Percentiles rank a stretch among this genome's conserved stretches.
phyloP scores from a whole-genome alignment of 345 rosid genomes.

The Corchorus capsularis region DNA sequence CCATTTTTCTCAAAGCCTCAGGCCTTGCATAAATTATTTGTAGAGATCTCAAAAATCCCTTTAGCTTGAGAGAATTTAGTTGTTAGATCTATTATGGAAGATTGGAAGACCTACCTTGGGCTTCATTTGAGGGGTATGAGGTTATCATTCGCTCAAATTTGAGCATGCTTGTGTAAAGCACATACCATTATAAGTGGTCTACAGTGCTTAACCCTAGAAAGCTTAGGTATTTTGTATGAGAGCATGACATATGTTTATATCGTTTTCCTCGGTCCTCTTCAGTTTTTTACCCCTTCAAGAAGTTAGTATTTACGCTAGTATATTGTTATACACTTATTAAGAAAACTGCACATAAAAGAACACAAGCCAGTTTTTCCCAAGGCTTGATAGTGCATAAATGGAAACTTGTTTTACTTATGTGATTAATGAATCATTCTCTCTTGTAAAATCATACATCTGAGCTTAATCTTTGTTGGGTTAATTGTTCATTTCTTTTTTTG shows the following conservation, averaged over 20 bases:
- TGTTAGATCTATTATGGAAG: not conserved
- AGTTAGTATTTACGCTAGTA: constrained; percentile 23
- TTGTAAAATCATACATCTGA: constrained; percentile 10
- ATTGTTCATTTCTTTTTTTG: not conserved
- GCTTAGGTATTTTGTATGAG: not conserved
- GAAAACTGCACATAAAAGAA: not conserved
- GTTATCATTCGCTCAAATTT: constrained; percentile 14
- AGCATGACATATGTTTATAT: constrained; percentile 20
- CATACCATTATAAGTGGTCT: constrained; percentile 14
- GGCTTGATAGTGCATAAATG: not conserved
- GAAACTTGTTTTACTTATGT: not conserved
- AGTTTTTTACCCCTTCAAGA: not conserved
- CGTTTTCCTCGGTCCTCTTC: not conserved
- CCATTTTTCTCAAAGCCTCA: constrained; percentile 99
- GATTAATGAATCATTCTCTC: not conserved
- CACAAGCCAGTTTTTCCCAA: not conserved
- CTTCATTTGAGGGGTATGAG: constrained; percentile 7
- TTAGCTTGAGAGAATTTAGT: constrained; percentile 26
- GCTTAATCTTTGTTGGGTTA: not conserved
- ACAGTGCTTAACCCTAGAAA: not conserved
- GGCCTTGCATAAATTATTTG: constrained; percentile 79
- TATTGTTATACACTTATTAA: not conserved
- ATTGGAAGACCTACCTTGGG: not conserved
- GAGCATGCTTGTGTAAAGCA: constrained; percentile 18
- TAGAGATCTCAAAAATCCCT: constrained; percentile 73